Base-by-base conservation (phyloP, 2,329 filamentous ascomycete species). In the Clonostachys rosea region DNA sequence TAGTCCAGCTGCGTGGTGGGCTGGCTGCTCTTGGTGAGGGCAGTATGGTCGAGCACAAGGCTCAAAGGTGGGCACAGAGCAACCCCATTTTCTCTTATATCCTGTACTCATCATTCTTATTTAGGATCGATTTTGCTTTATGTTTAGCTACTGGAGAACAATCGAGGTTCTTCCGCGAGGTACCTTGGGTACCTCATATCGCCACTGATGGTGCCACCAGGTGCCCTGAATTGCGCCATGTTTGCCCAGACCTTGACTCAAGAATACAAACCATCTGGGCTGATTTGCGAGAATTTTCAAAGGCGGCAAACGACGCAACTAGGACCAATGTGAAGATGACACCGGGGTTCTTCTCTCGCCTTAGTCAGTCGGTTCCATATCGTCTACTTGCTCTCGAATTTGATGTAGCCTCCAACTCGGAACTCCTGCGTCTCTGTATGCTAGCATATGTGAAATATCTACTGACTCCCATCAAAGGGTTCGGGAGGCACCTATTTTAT, bases 1-100 rank as follows among this genome's bases (percentile, higher is more conserved):
- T 61, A 9, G 40, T 61, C 7, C 40, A 56, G 13, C 14, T 60
- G 20, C 52, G 56, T 10, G 58, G 58, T 2, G 59, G 59, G 0
- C 11, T 57, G 17, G 18, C 49, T 6, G 42, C 50, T 2, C 40
- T 62, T 24, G 42, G 40, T 6, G 8, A 13, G 2, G 51, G 51
- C 4, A 48, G 49, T 9, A 30, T 56, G 14, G 43, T 56, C 20
- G 46, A 52, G 24, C 52, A 54, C 30, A 57, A 47, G n/a, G 42
- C 42, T 17, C 20, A 33, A 10, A 33, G 42, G 42, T 44, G 14
- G 16, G 42, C 7, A 39, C 3, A 30, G 24, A 30, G 4, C 24
- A 30, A 30, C 24, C 24, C 9, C 5, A 30, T 10, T 10, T 30
- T 30, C 9, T 30, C 24, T 30, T 30, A 10, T 30, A 30, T 10